These are phyloP conservation scores for Penicillium expansum DNA, from an alignment of 2,329 filamentous ascomycete species.

Conservation along the genomic window DNA sequence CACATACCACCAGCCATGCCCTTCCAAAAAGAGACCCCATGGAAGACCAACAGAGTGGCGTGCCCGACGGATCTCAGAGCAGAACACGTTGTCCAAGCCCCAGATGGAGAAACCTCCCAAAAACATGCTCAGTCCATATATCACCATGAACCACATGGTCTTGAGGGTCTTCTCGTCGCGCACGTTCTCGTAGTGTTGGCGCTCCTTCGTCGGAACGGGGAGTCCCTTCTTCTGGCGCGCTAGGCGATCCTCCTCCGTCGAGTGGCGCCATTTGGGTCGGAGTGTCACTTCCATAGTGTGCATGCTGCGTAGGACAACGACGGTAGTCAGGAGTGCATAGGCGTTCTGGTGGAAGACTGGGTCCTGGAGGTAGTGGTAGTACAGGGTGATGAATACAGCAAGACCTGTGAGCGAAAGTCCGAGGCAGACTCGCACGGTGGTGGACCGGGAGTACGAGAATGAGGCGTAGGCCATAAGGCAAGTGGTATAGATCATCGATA, in stretches of 20 bases:
- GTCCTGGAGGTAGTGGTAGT: slow-evolving; percentile 79
- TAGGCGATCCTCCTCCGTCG: slow-evolving; percentile 47
- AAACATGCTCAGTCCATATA: slow-evolving; percentile 66
- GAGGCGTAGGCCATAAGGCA: slow-evolving; percentile 70
- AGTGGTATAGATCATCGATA: slow-evolving; percentile 71
- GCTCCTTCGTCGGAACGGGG: slow-evolving; percentile 43
- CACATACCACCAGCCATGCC: slow-evolving; percentile 68
- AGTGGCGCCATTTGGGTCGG: slow-evolving; percentile 56
- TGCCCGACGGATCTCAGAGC: slow-evolving; percentile 62
- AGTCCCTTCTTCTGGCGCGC: slow-evolving; percentile 36
- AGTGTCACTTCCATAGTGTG: slow-evolving; percentile 71
- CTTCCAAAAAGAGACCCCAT: slow-evolving; percentile 74
- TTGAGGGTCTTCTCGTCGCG: slow-evolving; percentile 58
- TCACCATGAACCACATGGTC: slow-evolving; percentile 75
- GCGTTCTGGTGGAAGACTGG: slow-evolving; percentile 79
- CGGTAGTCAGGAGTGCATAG: slow-evolving; percentile 68
- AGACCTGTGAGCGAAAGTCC: slow-evolving; percentile 57
- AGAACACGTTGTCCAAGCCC: slow-evolving; percentile 77
- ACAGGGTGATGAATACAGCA: slow-evolving; percentile 69
- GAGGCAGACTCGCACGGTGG: slow-evolving; percentile 52
- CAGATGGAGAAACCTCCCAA: slow-evolving; percentile 73
- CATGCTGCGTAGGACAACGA: slow-evolving; percentile 70
- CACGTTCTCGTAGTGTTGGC: slow-evolving; percentile 50
- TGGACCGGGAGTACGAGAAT: slow-evolving; percentile 66
- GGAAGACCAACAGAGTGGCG: slow-evolving; percentile 69